A percentile compares a stretch with the other conserved stretches of the same genome.
Conservation (phyloP, 78 protist species). For the Thecamonas trahens region DNA sequence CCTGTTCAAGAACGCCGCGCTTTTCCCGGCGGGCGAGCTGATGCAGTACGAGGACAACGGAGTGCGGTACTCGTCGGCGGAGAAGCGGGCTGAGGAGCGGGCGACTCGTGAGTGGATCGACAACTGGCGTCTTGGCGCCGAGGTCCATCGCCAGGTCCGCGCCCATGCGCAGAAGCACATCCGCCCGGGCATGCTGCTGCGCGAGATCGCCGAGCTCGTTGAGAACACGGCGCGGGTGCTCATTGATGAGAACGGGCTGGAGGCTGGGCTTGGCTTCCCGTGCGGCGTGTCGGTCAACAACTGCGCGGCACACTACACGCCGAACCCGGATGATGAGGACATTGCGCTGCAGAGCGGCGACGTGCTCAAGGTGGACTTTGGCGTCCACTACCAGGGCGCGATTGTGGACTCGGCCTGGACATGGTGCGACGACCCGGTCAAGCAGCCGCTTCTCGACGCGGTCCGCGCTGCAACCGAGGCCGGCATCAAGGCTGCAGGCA, state of each 20-base stretch:
- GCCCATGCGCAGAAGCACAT: conserved; percentile 34
- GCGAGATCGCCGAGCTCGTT: conserved; percentile 63
- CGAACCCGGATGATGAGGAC: conserved; percentile 95
- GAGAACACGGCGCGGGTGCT: conserved; percentile 53
- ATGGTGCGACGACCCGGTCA: conserved; percentile 64
- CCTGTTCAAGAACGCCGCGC: conserved; percentile 27
- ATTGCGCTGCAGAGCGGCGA: conserved; percentile 83
- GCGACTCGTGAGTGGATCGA: conserved; percentile 15
- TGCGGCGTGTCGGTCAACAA: conserved; percentile 91
- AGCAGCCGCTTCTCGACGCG: conserved; percentile 69
- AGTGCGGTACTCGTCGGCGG: conserved; percentile 28
- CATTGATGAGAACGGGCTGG: conserved; percentile 64
- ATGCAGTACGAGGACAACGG: conserved; percentile 24
- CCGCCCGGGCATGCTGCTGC: conserved; percentile 77
- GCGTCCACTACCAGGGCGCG: conserved; percentile 88
- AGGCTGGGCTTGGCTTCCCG: conserved; percentile 90
- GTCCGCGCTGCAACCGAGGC: conserved; percentile 62
- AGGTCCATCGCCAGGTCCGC: conserved; percentile 79
- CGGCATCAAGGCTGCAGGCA: conserved; percentile 77
- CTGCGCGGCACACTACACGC: conserved; percentile 97
- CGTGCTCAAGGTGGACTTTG: conserved; percentile 96
- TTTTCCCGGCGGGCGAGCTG: conserved; percentile 45
- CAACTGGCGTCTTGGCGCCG: conserved; percentile 89
- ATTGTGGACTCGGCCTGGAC: conserved; percentile 97
- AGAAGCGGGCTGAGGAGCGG: conserved; percentile 64